Percentiles rank a stretch among this genome's conserved stretches.
phyloP scores from a whole-genome alignment of 176 grass and related monocot genomes.

The Rhipidocladum racemiflorum region DNA sequence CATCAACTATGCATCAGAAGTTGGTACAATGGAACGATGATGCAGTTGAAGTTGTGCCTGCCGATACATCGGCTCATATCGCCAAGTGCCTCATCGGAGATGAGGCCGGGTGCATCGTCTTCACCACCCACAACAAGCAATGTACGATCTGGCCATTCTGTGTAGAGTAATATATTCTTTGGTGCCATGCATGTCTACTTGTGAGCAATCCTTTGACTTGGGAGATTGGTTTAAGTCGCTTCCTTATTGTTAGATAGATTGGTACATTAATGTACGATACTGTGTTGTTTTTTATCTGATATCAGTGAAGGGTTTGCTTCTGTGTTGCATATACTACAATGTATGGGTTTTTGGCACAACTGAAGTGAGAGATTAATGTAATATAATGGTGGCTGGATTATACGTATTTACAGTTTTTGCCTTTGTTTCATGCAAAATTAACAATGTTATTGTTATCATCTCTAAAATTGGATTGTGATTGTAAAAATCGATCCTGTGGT shows the following conservation, averaged over 20 bases:
- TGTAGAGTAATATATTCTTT: neutral
- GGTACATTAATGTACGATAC: neutral
- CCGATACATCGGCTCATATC: too few species aligned
- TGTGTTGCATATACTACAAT: neutral
- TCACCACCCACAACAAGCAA: constrained; percentile 79
- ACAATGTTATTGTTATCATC: neutral
- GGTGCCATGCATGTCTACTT: neutral
- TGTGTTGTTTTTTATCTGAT: neutral
- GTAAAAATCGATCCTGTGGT: neutral
- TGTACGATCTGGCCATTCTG: constrained; percentile 40
- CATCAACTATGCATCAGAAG: too few species aligned
- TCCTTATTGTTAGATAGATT: neutral
- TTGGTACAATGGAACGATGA: too few species aligned
- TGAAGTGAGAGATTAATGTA: neutral
- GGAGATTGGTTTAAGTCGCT: neutral
- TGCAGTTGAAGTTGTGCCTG: too few species aligned
- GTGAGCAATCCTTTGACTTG: neutral
- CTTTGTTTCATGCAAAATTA: neutral
- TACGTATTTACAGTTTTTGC: neutral
- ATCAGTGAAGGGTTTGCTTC: neutral
- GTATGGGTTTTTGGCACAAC: neutral
- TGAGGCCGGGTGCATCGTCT: constrained; percentile 76
- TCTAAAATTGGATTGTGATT: neutral
- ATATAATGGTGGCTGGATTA: neutral
- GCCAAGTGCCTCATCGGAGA: constrained; percentile 83